Conservation (phyloP, 1,284 basidiomycete genomes). For the Omphalotus olearius region DNA sequence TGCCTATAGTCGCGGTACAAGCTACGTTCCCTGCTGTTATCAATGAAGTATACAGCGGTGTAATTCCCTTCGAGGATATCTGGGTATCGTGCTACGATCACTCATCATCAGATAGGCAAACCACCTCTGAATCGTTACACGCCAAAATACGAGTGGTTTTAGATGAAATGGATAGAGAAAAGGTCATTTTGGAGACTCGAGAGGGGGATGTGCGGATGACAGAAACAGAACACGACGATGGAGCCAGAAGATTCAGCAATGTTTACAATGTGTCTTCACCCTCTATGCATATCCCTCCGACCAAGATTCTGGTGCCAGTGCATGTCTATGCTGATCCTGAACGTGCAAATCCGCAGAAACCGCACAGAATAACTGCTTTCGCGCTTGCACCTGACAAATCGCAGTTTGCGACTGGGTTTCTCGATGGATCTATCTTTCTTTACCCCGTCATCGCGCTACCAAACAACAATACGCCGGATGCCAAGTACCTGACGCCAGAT, state of each 20-base stretch:
- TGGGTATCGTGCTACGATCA: constrained; percentile 71
- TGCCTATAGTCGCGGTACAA: constrained; percentile 61
- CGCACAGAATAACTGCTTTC: constrained; percentile 59
- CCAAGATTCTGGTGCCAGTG: constrained; percentile 12
- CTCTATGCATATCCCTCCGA: constrained; percentile 7
- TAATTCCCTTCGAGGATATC: constrained; percentile 54
- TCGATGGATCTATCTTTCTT: constrained; percentile 52
- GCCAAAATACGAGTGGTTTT: constrained; percentile 49
- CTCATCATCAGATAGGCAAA: not conserved
- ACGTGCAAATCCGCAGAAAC: constrained; percentile 18
- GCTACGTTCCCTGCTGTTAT: constrained; percentile 55
- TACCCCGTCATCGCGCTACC: constrained; percentile 28
- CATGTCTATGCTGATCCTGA: constrained; percentile 15
- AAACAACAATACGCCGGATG: constrained; percentile 11
- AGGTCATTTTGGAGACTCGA: constrained; percentile 34
- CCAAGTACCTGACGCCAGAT: constrained; percentile 12
- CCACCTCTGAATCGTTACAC: constrained; percentile 46
- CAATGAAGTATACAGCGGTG: constrained; percentile 52
- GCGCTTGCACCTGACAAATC: constrained; percentile 54
- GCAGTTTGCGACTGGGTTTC: constrained; percentile 56
- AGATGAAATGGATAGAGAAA: constrained; percentile 48
- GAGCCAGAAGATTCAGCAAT: constrained; percentile 7
- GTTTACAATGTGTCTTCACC: constrained; percentile 2
- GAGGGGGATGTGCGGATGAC: constrained; percentile 30
- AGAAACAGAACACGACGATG: constrained; percentile 29